Evolutionary conservation across 768 basidiomycete genomes (phyloP).

Genomic region (Hygrophorus pudorinus): DNA sequence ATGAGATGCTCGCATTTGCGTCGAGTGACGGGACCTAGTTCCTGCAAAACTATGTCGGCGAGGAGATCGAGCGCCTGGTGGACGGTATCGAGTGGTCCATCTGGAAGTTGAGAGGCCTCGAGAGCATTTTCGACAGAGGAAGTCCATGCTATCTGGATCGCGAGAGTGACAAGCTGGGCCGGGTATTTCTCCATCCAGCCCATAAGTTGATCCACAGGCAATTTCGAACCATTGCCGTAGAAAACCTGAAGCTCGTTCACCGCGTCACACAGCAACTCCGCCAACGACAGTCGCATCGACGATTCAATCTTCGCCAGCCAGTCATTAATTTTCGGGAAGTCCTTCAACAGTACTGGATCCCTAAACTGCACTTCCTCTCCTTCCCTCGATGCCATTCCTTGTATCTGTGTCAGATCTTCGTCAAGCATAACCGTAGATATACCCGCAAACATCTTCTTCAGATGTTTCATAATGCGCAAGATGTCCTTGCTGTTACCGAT

Average conservation of each 20-base stretch:
- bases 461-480: slow-evolving; percentile 94
- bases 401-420: slow-evolving; percentile 79
- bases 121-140: slow-evolving; percentile 66
- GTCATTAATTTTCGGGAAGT: slow-evolving; percentile 97
- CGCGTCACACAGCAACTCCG: slow-evolving; percentile 68
- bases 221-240: slow-evolving; percentile 54
- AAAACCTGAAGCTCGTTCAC: slow-evolving; percentile 74
- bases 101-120: slow-evolving; percentile 43
- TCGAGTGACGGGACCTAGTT: slow-evolving; percentile 79
- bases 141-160: slow-evolving; percentile 94
- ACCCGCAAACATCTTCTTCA: slow-evolving; percentile 99
- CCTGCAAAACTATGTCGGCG: slow-evolving; percentile 92
- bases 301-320: slow-evolving; percentile 90
- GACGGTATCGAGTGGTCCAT: slow-evolving; percentile 63
- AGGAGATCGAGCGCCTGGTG: slow-evolving; percentile 82
- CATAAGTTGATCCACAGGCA: slow-evolving; percentile 66
- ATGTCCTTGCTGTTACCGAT: slow-evolving; percentile 99
- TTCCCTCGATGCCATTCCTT: slow-evolving; percentile 91
- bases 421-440: slow-evolving; percentile 84
- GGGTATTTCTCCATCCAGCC: slow-evolving; percentile 91
- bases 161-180: slow-evolving; percentile 93
- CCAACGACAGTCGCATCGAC: slow-evolving; percentile 88
- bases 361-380: slow-evolving; percentile 89
- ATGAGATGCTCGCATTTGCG: slow-evolving; percentile 98
- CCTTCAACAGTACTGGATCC: slow-evolving; percentile 77